Base-by-base conservation (phyloP, 345 rosid genomes). In the Limnanthes douglasii region DNA sequence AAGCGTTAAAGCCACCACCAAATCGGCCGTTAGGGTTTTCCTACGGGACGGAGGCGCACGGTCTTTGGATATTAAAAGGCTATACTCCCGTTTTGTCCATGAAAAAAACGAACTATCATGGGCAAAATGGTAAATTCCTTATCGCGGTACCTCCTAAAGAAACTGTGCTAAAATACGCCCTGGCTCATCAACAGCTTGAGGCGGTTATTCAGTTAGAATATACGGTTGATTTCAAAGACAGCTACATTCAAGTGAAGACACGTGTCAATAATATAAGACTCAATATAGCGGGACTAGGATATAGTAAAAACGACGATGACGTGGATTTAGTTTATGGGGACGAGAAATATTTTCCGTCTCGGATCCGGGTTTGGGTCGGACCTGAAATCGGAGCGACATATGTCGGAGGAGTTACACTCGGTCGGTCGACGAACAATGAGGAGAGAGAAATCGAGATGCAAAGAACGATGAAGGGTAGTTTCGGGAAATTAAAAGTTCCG, bases 181-280 rank as follows among this genome's bases (percentile, higher is more conserved):
- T 81, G 39, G 74, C 88, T 0, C 94, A 86, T 14, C 94, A 86
- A 45, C 97, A 86, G 38, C 67, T 71, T 2, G 97, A 86, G 57
- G 64, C 73, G 3, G 51, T 67, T 3, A 46, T 75, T 18, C 97
- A 86, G 60, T 32, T 86, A 49, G 86, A 72, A 16, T 81, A 86
- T 41, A 49, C 78, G 0, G 82, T 78, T 18, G 50, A 0, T 8
- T 73, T 75, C 57, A 3, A 41, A 1, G 93, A 86, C 0, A 63
- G 69, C 15, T 61, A 64, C 45, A 69, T 86, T 44, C 81, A 54
- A 53, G 88, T 86, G 4, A 61, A 39, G 3, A 63, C 79, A 18
- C 69, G 70, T 2, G 77, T 86, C 15, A 72, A 86, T 37, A 82
- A 86, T 16, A 37, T 86, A 37, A 84, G 97, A n/a, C 57, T 86